Evolutionary conservation across 2,329 filamentous ascomycete species (phyloP).

Genomic region (Pseudogymnoascus pannorum): DNA sequence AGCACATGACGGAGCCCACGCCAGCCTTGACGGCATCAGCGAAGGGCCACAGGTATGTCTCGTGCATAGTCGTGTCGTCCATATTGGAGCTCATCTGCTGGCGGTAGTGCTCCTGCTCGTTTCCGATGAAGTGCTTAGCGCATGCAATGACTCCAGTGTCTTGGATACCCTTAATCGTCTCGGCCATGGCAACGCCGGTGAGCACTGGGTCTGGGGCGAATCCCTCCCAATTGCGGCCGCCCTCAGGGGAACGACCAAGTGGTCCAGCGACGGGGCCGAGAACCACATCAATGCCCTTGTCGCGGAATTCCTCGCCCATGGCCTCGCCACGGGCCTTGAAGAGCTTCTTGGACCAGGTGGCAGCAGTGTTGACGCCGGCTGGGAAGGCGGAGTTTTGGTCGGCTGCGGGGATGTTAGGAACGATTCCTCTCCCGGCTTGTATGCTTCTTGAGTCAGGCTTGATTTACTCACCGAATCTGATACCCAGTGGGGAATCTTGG

Average conservation of each 20-base stretch:
- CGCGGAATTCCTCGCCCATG: slow-evolving; percentile 62
- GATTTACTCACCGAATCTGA: slow-evolving; percentile 60
- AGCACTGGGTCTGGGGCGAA: slow-evolving; percentile 68
- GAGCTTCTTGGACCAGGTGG: slow-evolving; percentile 66
- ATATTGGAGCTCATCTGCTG: slow-evolving; percentile 35
- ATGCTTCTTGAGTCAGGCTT: slow-evolving; percentile 42
- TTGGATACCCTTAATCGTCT: slow-evolving; percentile 74
- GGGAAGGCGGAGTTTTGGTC: slow-evolving; percentile 73
- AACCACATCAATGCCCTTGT: slow-evolving; percentile 66
- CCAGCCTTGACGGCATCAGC: slow-evolving; percentile 57
- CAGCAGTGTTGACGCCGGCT: slow-evolving; percentile 66
- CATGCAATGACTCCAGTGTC: slow-evolving; percentile 75
- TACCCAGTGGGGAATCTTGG: slow-evolving; percentile 28
- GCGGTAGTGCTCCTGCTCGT: slow-evolving; percentile 58
- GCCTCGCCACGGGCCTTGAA: slow-evolving; percentile 62
- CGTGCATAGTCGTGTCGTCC: slow-evolving; percentile 55
- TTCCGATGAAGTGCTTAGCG: slow-evolving; percentile 64
- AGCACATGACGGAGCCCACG: slow-evolving; percentile 76
- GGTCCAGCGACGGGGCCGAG: slow-evolving; percentile 67
- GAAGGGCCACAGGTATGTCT: slow-evolving; percentile 55
- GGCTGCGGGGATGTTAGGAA: slow-evolving; percentile 56
- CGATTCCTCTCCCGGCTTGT: slow-evolving; percentile 36
- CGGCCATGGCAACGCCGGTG: slow-evolving; percentile 62
- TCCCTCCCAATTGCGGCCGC: slow-evolving; percentile 66
- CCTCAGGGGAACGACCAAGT: slow-evolving; percentile 58